Base-by-base conservation (phyloP, 306 rosid genomes). In the Cucumis cinereus region DNA sequence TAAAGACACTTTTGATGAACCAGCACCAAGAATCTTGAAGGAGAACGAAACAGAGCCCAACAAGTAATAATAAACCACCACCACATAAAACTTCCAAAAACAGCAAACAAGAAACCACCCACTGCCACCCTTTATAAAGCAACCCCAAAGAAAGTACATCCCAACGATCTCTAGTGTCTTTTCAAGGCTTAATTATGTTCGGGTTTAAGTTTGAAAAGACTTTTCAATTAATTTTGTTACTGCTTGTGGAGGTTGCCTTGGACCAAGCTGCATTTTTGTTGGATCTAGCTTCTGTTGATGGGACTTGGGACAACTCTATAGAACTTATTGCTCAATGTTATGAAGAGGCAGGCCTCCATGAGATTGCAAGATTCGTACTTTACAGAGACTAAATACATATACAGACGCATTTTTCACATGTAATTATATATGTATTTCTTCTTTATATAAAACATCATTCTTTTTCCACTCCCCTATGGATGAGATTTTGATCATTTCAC, bases 261-360 rank as follows among this genome's bases (percentile, higher is more conserved):
- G 97, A 94, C 64, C 97, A 91, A 84, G 96, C 98, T 43, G 98
- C 97, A 30, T 91, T 91, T 82, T 77, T 90, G 86, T 78, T 91
- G 87, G 98, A 93, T 86, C 83, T 94, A 77, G 93, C 97, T 81
- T 94, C 98, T 56, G 79, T 91, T 53, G 97, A 94, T 13, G 98
- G 96, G 73, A 89, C 85, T 35, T 91, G 97, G 97, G 98, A 94
- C 60, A 89, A 83, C 23, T 85, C 77, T 30, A 55, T 86, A 62
- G 94, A 86, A 81, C 87, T 84, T 67, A 88, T 93, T 79, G 96
- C 91, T 74, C 79, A 81, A 79, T 89, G 94, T 73, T 94, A 94
- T n/a, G 84, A 79, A 81, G 94, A 88, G 76, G 98, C 86, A 13
- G 96, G 95, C 66, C 93, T 91, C 74, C 26, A 22, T 13, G 92